A percentile compares a stretch with the other conserved stretches of the same genome.
Conservation (phyloP, 2,329 filamentous ascomycete genomes). For the Trichoderma cornu-damae region DNA sequence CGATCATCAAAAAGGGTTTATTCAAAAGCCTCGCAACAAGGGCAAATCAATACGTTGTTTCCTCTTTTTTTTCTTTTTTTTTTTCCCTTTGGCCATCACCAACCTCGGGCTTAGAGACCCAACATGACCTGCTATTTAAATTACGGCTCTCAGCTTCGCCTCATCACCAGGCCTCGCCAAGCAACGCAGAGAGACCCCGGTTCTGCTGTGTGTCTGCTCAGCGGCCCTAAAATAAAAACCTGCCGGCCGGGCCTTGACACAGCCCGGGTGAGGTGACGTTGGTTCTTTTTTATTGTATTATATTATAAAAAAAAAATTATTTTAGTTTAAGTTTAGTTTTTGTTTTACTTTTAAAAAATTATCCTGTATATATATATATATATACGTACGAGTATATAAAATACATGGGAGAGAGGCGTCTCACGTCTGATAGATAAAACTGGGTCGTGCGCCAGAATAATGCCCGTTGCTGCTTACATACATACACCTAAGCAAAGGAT, state of each 20-base stretch:
- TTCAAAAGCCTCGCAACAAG: too few species aligned
- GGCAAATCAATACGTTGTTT: too few species aligned
- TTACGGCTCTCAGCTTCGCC: constrained; percentile 10
- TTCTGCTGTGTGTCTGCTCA: constrained; percentile 5
- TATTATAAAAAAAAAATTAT: neutral
- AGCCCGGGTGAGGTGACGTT: constrained; percentile 19
- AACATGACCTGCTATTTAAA: neutral
- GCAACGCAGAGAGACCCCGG: neutral
- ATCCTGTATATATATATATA: too few species aligned
- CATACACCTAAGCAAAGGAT: constrained; percentile 3
- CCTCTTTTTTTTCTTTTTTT: too few species aligned
- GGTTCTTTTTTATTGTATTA: neutral
- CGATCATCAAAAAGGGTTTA: too few species aligned
- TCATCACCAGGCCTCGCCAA: neutral
- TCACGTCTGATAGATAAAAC: neutral
- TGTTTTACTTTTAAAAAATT: too few species aligned
- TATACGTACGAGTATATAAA: too few species aligned
- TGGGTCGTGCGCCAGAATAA: neutral
- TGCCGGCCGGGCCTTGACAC: neutral
- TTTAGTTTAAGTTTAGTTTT: too few species aligned
- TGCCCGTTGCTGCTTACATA: constrained; percentile 2
- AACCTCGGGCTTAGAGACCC: neutral
- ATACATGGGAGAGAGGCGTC: neutral
- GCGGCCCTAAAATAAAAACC: constrained; percentile 15
- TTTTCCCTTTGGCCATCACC: neutral